Evolutionary conservation across 805 yeast genomes (phyloP), one percentile per base, ranked within the genome.

Genomic region (Barnettozyma vustinii): DNA sequence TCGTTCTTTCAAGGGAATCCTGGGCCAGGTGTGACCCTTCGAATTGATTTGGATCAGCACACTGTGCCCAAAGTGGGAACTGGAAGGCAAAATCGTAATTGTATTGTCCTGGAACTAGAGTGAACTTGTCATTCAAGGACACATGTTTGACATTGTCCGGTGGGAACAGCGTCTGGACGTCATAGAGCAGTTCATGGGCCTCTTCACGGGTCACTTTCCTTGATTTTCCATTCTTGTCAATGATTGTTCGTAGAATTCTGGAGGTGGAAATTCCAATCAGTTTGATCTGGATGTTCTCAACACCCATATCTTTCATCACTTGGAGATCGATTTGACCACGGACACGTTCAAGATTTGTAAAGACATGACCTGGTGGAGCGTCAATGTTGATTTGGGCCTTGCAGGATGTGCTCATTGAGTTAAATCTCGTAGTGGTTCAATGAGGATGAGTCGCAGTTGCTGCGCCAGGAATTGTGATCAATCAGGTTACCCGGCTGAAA

Each of bases 141-240:
- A 74, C 77, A 42, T 65, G 59, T 20, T 79, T 60, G 12, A 77
- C 69, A 46, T 77, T 74, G 13, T 66, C 69, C 0, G 83, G 79
- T 2, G 83, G 83, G 49, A 79, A 79, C 23, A 79, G 76, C 0
- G 77, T 69, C 25, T 56, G 48, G 1, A 79, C 71, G 47, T 77
- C 80, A 54, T 77, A 78, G 19, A 79, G 63, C 9, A 78, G 62
- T 49, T 71, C 70, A 56, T 79, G 83, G 41, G 33, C 9, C 42
- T 53, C 57, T 0, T 4, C 9, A 3, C 46, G 42, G 2, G 50
- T 42, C 3, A 35, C 52, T 10, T 32, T 32, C 5, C 46, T 30
- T 2, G 37, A 18, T 44, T 52, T 51, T 15, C 52, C 49, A n/a
- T 46, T 51, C 10, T 27, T 15, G 19, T 37, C 48, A 21, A 35